Evolutionary conservation across 331 rosid species (phyloP), one percentile per base, ranked within the genome.

Genomic region (Quercus tomentella): DNA sequence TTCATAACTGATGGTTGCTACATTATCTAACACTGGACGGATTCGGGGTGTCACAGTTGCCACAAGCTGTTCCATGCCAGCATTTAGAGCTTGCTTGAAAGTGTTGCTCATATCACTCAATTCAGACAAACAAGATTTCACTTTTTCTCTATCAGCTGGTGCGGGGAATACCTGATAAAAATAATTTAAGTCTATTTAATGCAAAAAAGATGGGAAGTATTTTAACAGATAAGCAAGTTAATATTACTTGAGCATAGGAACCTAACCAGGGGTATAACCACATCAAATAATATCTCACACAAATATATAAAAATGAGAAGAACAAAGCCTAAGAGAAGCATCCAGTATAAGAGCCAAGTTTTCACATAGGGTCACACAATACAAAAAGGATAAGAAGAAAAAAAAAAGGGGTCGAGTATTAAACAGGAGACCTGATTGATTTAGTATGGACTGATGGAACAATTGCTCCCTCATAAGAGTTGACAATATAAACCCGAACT

Each of bases 51-150:
- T 80, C 72, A 95, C 83, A 4, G 93, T 90, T 49, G 91, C 92
- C 79, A 89, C 97, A 58, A 95, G 94, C 81, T 93, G 98, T 77
- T 93, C 98, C 86, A 93, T 76, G 68, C 94, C 96, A 80, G 91
- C 89, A 82, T 82, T 86, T 80, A 93, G 80, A 61, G 91, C 90
- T 86, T 93, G 99, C 90, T 90, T 95, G 92, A 95, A 95, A 71
- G 96, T 83, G 83, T 76, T 95, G 92, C 88, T 90, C 88, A 89
- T 89, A 76, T 93, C 98, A 60, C 92, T 94, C 81, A 95, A 74
- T 83, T 95, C 98, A 41, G 99, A 89, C 88, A 93, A 80, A 84
- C 99, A 95, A 63, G 99, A 95, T 82, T 95, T 95, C 25, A 95
- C 90, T 80, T 76, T 95, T 81, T 95, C 99, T 76, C 96, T 90